Percentiles rank a stretch among this genome's conserved stretches.
phyloP scores from a whole-genome alignment of 169 alveolate genomes.

The Eimeria necatrix region DNA sequence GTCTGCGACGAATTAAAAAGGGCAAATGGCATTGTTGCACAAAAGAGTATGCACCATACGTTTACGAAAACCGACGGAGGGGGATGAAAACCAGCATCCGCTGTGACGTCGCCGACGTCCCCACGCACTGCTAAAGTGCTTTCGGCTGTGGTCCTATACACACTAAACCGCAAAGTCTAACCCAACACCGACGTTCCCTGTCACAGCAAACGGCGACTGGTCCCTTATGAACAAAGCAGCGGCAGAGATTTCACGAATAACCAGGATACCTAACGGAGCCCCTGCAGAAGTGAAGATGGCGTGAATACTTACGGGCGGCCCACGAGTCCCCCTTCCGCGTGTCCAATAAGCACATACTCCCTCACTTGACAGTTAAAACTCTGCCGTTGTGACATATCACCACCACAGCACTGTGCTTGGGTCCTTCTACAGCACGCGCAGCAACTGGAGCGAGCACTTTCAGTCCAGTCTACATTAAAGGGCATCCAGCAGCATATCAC shows the following conservation, averaged over 20 bases:
- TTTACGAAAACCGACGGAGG: background rate
- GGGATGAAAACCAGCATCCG: background rate
- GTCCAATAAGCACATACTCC: conserved; percentile 78
- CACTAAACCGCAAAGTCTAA: too few relatives aligned
- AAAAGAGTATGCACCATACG: background rate
- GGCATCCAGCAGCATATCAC: conserved; percentile 82
- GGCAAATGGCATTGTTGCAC: background rate
- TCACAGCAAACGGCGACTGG: too few relatives aligned
- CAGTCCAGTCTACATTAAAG: conserved; percentile 78
- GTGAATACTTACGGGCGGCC: conserved; percentile 74
- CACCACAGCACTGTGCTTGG: background rate
- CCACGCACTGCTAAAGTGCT: too few relatives aligned
- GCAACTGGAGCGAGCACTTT: conserved; percentile 55
- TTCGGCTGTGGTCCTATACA: too few relatives aligned
- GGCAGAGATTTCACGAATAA: background rate
- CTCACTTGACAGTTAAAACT: conserved; percentile 29
- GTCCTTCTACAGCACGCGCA: conserved; percentile 49
- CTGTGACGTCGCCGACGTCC: background rate
- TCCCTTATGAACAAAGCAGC: background rate
- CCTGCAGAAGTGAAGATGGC: background rate
- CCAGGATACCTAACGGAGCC: background rate
- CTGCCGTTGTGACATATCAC: background rate
- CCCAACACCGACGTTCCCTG: too few relatives aligned
- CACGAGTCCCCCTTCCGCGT: conserved; percentile 78
- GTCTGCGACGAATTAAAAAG: background rate